A percentile compares a stretch with the other conserved stretches of the same genome.
These are phyloP conservation scores for Scleroderma citrinum DNA, from an alignment of 768 basidiomycete genomes.

Conservation along the genomic window DNA sequence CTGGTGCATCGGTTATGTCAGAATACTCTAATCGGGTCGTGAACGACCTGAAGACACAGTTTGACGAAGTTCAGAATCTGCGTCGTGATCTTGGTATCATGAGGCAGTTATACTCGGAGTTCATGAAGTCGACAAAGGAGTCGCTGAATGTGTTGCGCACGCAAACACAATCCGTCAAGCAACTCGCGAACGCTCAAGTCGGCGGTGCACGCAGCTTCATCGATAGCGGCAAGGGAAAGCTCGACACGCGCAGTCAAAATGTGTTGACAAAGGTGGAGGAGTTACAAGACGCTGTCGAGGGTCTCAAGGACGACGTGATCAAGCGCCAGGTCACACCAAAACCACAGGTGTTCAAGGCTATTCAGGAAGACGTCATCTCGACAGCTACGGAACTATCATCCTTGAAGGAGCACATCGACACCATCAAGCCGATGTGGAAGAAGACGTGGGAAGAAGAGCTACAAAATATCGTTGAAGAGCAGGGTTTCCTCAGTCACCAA, in stretches of 20 bases:
- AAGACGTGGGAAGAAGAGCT: constrained; percentile 98
- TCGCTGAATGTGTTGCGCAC: constrained; percentile 70
- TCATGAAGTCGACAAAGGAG: constrained; percentile 87
- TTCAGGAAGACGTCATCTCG: constrained; percentile 66
- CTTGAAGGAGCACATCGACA: constrained; percentile 78
- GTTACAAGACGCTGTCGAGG: constrained; percentile 86
- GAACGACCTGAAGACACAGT: constrained; percentile 81
- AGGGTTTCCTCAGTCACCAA: constrained; percentile 89
- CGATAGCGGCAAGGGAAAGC: constrained; percentile 84
- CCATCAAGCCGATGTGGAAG: constrained; percentile 95
- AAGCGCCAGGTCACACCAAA: constrained; percentile 86
- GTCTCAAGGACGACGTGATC: constrained; percentile 84
- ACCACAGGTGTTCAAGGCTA: constrained; percentile 56
- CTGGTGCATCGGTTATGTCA: constrained; percentile 67
- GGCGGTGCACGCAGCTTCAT: constrained; percentile 86
- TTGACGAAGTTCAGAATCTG: constrained; percentile 91
- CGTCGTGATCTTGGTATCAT: constrained; percentile 90
- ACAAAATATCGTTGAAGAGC: constrained; percentile 95
- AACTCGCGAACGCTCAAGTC: constrained; percentile 75
- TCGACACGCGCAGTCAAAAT: constrained; percentile 87
- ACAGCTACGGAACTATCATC: constrained; percentile 66
- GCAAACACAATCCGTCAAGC: constrained; percentile 84
- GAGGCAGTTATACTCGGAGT: constrained; percentile 92
- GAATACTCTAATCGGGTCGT: constrained; percentile 73
- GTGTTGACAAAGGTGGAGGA: constrained; percentile 90